These are phyloP conservation scores for Lecanicillium sp. DNA, from an alignment of 2,329 filamentous ascomycete genomes.

Conservation along the genomic window DNA sequence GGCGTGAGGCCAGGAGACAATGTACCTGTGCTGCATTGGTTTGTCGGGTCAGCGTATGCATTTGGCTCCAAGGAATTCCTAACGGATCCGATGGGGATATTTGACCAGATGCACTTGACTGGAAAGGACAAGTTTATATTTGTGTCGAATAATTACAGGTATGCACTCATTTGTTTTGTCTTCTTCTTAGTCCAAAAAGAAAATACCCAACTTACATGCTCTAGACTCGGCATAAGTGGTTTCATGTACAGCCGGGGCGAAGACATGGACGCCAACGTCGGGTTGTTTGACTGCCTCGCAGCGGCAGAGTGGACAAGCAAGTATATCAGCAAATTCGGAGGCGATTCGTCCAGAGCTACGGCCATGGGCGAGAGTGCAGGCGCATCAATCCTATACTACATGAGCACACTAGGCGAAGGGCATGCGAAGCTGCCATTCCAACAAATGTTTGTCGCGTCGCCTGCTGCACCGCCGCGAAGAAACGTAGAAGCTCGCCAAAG, in stretches of 20 bases:
- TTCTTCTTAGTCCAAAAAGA: too few species aligned
- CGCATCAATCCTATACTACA: conserved; percentile 44
- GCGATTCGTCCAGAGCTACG: conserved; percentile 39
- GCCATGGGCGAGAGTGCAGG: conserved; percentile 44
- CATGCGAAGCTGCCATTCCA: conserved; percentile 28
- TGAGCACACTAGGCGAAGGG: conserved; percentile 37
- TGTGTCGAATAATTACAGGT: conserved; percentile 15
- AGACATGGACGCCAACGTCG: conserved; percentile 13
- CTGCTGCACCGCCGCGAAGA: conserved; percentile 9
- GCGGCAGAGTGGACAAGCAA: conserved; percentile 12
- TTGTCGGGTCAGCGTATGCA: conserved; percentile 12
- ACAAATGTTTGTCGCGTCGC: conserved; percentile 9
- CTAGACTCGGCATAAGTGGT: conserved; percentile 12
- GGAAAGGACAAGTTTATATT: conserved; percentile 12
- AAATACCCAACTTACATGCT: neutral
- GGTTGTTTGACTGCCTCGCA: conserved; percentile 13
- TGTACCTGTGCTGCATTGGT: conserved; percentile 14
- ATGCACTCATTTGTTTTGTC: neutral
- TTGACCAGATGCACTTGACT: conserved; percentile 10
- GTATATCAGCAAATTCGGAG: conserved; percentile 46
- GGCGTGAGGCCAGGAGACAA: conserved; percentile 11
- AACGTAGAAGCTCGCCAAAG: conserved; percentile 7
- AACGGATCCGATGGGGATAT: conserved; percentile 11
- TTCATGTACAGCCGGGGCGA: conserved; percentile 9
- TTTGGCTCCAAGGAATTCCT: conserved; percentile 15